Evolutionary conservation across 2,329 filamentous ascomycete species (phyloP), one percentile per base, ranked within the genome.

Genomic region (Fusarium keratoplasticum): DNA sequence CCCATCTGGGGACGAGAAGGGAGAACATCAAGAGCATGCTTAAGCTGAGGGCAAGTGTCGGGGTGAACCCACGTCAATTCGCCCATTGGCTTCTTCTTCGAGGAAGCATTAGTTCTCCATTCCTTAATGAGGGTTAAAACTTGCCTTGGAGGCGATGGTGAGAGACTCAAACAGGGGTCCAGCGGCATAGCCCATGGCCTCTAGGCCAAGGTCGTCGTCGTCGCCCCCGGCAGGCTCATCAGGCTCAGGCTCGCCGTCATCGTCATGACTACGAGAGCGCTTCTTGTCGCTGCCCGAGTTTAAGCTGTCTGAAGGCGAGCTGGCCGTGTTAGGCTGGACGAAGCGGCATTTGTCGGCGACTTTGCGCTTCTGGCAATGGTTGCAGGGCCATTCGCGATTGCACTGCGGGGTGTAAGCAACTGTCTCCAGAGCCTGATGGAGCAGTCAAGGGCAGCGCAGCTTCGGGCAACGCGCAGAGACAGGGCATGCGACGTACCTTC

Each of bases 311-410:
- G 73, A 72, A 6, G 64, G 65, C 33, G 64, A 65, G 57, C 29
- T 70, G 50, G 50, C 57, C n/a, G 68, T 3, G 84, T 66, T 73
- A 7, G 66, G 27, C 44, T 73, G 71, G 35, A 67, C 63, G 71
- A 83, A 83, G 64, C 76, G 75, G 69, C 82, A 83, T 71, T 79
- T 79, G 69, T 81, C 77, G 38, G 79, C 78, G 50, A 83, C 80
- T 42, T 83, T 82, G 75, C 82, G 81, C 65, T 82, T 82, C 70
- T 80, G 79, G 70, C 82, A 83, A 61, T 83, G 82, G 50, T 82
- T 81, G 71, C 82, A 83, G 7, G 82, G 82, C 81, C 82, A 83
- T 68, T 82, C 79, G 55, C 82, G 80, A 65, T 82, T 82, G 76
- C 82, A 83, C 82, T 83, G 35, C 13, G 5, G n/a, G 25, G 13